Base-by-base conservation (phyloP, 108 stramenopile species). In the Aureococcus anophagefferens region DNA sequence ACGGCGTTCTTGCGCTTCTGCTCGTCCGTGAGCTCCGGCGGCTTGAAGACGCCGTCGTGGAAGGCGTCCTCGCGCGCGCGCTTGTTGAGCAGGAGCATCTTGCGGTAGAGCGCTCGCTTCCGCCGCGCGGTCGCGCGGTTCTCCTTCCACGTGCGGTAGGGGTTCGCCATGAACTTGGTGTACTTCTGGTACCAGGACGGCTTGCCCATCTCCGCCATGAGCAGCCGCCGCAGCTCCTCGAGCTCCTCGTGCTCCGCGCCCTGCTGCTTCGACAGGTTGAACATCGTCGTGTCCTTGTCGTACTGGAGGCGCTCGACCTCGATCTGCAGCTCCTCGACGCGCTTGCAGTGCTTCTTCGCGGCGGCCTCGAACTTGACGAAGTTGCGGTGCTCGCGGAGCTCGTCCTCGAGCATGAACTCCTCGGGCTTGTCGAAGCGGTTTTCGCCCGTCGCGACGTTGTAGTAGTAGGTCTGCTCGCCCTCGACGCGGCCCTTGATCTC, bases 201-300 rank as follows among this genome's bases (percentile, higher is more conserved):
- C 51, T 59, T 59, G 21, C 7, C 17, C 51, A 25, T 18, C 3
- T 59, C 51, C 21, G 4, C 51, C 21, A 59, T 25, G 62, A 71
- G 62, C 62, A 62, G 63, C 70, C 28, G 30, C 28, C 70, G 16
- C 5, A 71, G 63, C 33, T 74, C 67, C 68, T 76, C 74, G n/a
- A 76, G 74, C 45, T 76, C 74, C 44, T 70, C 77, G 70, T 78
- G 71, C 65, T 76, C 76, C 15, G 65, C 72, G 71, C 36, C 73
- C 35, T 78, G 44, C 65, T 76, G 68, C 65, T 76, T 76, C 15
- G 76, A 71, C 35, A 73, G 70, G 32, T 72, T 31, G 32, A 72
- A 78, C 63, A 76, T 66, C 29, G 76, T 76, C 72, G 76, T 77
- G 68, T 80, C 79, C 79, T 76, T 77, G 30, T 80, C 79, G 74